Evolutionary conservation across 1,139 yeast species (phyloP), one percentile per base, ranked within the genome.

Genomic region (Spathaspora sp.): DNA sequence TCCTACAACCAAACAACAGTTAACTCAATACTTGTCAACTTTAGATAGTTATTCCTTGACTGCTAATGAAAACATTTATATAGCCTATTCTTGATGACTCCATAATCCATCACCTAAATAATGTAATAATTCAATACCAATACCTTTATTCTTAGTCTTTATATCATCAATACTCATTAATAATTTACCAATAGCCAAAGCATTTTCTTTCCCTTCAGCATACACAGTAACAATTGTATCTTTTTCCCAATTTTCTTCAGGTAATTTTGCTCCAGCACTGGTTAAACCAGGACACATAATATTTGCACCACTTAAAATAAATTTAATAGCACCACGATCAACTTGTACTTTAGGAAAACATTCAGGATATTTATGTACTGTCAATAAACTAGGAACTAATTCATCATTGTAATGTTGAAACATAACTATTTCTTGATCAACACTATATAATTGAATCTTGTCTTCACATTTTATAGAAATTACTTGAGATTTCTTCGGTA

Each of bases 201-300:
- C 96, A 58, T 80, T 76, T 56, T 89, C 96, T 60, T 91, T 91
- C 47, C 97, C 97, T 67, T 91, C 97, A 39, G 98, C 97, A 61
- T 85, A 86, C 34, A 91, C 80, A 7, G 89, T 78, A 31, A 91
- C 97, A 37, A 89, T 78, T 18, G 83, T 76, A 47, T 80, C 95
- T 56, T 80, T 74, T 44, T 82, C 83, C 58, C 77, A 67, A 27
- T 81, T 77, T 47, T 76, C 81, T 25, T 85, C 93, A 11, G 98
- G 97, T 51, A 91, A 72, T 48, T 72, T 67, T 25, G 96, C 98
- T 39, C 98, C 98, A 8, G 88, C 78, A 16, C 96, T 88, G 0
- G 98, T 91, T 54, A 91, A 76, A 23, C 99, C 99, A 4, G 98
- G 98, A 68, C 98, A 91, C 97, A 90, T 91, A 57, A 91, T 87